A percentile compares a stretch with the other conserved stretches of the same genome.
These are phyloP conservation scores for Calvatia gigantea DNA, from an alignment of 768 basidiomycete species.

Conservation along the genomic window DNA sequence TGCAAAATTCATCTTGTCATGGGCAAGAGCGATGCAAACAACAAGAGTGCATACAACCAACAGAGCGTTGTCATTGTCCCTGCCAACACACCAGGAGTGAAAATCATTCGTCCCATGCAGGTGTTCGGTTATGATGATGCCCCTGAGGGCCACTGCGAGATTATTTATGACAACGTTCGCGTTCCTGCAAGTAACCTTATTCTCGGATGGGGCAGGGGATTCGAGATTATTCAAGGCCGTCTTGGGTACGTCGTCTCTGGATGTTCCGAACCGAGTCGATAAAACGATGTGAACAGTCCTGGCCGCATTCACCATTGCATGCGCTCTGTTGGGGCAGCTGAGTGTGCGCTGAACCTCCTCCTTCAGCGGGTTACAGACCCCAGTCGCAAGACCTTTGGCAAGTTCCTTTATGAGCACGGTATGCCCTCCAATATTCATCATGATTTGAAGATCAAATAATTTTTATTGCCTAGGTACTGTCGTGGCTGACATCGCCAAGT, in stretches of 20 bases:
- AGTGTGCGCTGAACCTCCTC: slow-evolving; percentile 81
- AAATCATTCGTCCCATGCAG: slow-evolving; percentile 85
- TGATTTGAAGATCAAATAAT: neutral
- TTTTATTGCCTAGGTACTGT: slow-evolving; percentile 61
- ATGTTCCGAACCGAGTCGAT: neutral
- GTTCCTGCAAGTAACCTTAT: slow-evolving; percentile 82
- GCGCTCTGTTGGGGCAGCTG: slow-evolving; percentile 91
- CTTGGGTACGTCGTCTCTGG: slow-evolving; percentile 58
- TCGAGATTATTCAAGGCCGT: slow-evolving; percentile 97
- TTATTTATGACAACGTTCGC: slow-evolving; percentile 91
- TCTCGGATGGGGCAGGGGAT: slow-evolving; percentile 92
- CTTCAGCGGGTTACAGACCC: slow-evolving; percentile 93
- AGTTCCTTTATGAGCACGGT: slow-evolving; percentile 90
- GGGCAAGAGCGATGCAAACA: slow-evolving; percentile 89
- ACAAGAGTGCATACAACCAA: slow-evolving; percentile 71
- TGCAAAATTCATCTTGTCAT: slow-evolving; percentile 89
- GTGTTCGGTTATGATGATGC: slow-evolving; percentile 96
- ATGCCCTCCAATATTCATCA: slow-evolving; percentile 14
- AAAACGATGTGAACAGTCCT: slow-evolving; percentile 49
- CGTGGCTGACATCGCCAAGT: slow-evolving; percentile 86
- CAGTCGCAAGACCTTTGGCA: slow-evolving; percentile 88
- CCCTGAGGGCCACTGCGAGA: slow-evolving; percentile 94
- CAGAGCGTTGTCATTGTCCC: slow-evolving; percentile 98
- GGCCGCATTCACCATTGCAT: slow-evolving; percentile 98
- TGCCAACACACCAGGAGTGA: slow-evolving; percentile 80